A percentile compares a stretch with the other conserved stretches of the same genome.
Conservation (phyloP, 2,329 filamentous ascomycete species). For the Stagonosporopsis rhizophila region DNA sequence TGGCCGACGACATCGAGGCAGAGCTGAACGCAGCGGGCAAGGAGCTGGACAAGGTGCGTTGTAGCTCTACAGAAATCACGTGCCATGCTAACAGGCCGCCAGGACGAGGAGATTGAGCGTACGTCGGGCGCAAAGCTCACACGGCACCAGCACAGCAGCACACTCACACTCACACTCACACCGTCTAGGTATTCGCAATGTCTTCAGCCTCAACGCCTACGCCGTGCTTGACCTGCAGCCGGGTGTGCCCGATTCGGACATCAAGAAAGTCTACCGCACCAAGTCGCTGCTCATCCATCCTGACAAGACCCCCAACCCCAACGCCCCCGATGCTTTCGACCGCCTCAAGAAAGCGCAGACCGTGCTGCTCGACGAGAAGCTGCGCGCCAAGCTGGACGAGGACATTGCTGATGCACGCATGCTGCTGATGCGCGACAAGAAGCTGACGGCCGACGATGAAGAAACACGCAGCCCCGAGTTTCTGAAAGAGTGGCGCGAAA, state of each 20-base stretch:
- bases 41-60: conserved; percentile 81
- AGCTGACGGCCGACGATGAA: conserved; percentile 86
- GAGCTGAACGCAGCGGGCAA: conserved; percentile 60
- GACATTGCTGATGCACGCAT: conserved; percentile 95
- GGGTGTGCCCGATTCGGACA: conserved; percentile 93
- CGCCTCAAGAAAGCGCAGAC: conserved; percentile 94
- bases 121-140: conserved; percentile 12
- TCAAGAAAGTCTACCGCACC: conserved; percentile 91
- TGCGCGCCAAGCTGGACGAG: conserved; percentile 85
- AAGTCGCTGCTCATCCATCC: conserved; percentile 99
- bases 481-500: conserved; percentile 84
- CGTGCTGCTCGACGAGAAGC: conserved; percentile 91
- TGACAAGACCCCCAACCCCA: conserved; percentile 92
- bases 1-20: conserved; percentile 58
- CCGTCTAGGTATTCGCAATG: conserved; percentile 72
- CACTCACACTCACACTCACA: neutral
- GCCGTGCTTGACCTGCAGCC: conserved; percentile 95
- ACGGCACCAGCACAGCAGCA: neutral
- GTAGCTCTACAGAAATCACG: neutral
- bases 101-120: conserved; percentile 95
- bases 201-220: conserved; percentile 86
- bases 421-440: conserved; percentile 91
- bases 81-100: conserved; percentile 20
- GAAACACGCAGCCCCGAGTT: conserved; percentile 88
- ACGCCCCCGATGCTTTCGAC: conserved; percentile 94